Base-by-base conservation (phyloP, 176 grass and related monocot genomes). In the Triticum monococcum region DNA sequence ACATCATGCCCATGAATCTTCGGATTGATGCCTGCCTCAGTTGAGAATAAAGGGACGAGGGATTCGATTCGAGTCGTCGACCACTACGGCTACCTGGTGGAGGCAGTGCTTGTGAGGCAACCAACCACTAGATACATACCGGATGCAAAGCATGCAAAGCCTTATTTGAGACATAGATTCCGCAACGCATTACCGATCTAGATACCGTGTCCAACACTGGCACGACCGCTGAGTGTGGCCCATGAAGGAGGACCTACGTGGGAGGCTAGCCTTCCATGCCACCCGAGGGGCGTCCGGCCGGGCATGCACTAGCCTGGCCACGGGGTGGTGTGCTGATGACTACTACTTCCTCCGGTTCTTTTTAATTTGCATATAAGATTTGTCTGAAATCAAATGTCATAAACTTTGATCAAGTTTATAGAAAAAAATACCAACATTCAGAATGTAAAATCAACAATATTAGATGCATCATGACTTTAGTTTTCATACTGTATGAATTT, bases 141-240 rank as follows among this genome's bases (percentile, higher is more conserved):
- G 85, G 84, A 83, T 80, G 85, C 85, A 72, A 72, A 79, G 72
- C 52, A 66, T 83, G 43, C 45, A 61, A 54, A 62, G 26, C 30
- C 81, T 31, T 63, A 5, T 73, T 83, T 35, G n/a, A 26, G 80
- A 79, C 80, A 57, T 50, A 83, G 84, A 87, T 87, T 79, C 66
- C 78, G 30, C 74, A 36, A 22, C 59, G 80, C 85, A 87, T 87
- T 87, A 79, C 8, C 50, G 79, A 79, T 43, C 41, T 68, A 73
- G 80, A 87, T 87, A 79, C 89, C 36, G 52, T 57, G 52, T 57
- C 52, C 59, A 62, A 17, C 78, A 68, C 46, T 32, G 7, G 41
- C 45, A 35, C 76, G 45, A 61, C 62, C 45, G n/a, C 28, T 48
- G 11, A 9, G 7, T 9, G 80, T 83, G 73, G 23, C 75, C 45